A percentile compares a stretch with the other conserved stretches of the same genome.
Evolutionary conservation across 306 rosid genomes (phyloP).

Genomic region (Geum urbanum): DNA sequence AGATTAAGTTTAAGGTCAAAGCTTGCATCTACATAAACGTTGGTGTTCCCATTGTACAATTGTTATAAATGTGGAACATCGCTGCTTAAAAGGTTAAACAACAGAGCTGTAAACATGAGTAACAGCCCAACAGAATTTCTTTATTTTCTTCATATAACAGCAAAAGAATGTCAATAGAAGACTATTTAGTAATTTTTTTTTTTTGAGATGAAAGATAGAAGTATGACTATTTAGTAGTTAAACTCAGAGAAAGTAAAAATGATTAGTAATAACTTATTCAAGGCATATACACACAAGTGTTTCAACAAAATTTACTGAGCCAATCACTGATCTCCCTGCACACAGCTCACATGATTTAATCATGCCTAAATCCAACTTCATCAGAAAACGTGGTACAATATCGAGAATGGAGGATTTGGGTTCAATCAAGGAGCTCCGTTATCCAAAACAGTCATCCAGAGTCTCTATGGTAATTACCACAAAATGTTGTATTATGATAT

Average conservation of each 20-base stretch:
- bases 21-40: neutral
- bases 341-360: slow-evolving; percentile 11
- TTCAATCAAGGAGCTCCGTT: slow-evolving; percentile 8
- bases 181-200: neutral
- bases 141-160: neutral
- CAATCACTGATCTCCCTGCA: slow-evolving; percentile 11
- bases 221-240: neutral
- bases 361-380: slow-evolving; percentile 6
- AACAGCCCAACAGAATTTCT: neutral
- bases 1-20: neutral
- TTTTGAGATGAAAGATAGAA: too few relatives aligned
- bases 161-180: neutral
- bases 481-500: slow-evolving; percentile 16
- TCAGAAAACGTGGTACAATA: neutral
- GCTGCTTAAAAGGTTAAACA: neutral
- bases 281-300: neutral
- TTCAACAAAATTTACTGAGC: slow-evolving; percentile 11
- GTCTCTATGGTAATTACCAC: slow-evolving; percentile 22
- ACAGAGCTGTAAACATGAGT: neutral
- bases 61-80: neutral
- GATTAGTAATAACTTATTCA: slow-evolving; percentile 15
- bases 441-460: slow-evolving; percentile 31
- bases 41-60: neutral
- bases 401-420: neutral
- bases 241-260: neutral